Conservation (phyloP, 169 alveolate species). For the Cryptosporidium andersoni region DNA sequence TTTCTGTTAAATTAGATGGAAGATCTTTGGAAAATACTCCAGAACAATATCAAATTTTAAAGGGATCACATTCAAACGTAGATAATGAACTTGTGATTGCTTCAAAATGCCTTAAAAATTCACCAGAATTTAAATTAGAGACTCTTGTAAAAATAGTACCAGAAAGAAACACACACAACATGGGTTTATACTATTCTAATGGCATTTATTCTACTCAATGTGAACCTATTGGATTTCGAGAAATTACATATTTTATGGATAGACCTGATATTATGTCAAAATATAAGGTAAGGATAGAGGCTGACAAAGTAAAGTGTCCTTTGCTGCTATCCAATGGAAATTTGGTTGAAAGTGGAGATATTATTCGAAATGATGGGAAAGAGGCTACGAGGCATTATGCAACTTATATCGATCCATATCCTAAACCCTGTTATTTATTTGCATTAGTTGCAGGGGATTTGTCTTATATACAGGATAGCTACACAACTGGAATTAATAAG, state of each 20-base stretch:
- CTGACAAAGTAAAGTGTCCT: constrained; percentile 85
- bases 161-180: constrained; percentile 79
- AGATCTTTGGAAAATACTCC: constrained; percentile 71
- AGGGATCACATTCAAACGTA: constrained; percentile 21
- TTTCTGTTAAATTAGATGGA: constrained; percentile 79
- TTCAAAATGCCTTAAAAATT: constrained; percentile 58
- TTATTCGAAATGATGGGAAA: constrained; percentile 61
- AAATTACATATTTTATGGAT: constrained; percentile 89
- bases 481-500: constrained; percentile 79
- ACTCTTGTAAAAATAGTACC: constrained; percentile 83
- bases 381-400: constrained; percentile 79
- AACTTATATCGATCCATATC: constrained; percentile 87
- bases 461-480: constrained; percentile 77
- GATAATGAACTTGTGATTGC: constrained; percentile 55
- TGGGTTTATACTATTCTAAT: constrained; percentile 86
- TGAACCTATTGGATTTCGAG: constrained; percentile 89
- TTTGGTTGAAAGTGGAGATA: constrained; percentile 78
- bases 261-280: constrained; percentile 90
- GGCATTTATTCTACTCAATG: constrained; percentile 88
- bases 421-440: constrained; percentile 90
- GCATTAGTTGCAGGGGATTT: constrained; percentile 93
- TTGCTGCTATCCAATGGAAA: constrained; percentile 87
- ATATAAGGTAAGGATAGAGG: constrained; percentile 83
- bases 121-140: constrained; percentile 68
- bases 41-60: constrained; percentile 26